Evolutionary conservation across 1,284 basidiomycete genomes (phyloP), one percentile per base, ranked within the genome.

Genomic region (Cryptococcus maquisensis): DNA sequence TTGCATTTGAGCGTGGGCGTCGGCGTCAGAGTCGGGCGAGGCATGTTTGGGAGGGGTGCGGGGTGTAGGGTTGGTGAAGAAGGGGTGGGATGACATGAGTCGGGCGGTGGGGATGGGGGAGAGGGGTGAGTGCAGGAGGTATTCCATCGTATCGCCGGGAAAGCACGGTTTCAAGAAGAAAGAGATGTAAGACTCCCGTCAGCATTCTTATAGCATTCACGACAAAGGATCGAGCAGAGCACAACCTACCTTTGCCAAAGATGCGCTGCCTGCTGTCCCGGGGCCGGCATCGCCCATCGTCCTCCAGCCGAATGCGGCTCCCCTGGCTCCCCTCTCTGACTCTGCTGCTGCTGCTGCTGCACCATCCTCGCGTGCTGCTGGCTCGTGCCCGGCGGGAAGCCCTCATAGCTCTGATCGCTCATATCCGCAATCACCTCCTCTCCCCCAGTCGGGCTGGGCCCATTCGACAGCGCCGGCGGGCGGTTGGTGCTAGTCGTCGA

Each of bases 91-190:
- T n/a, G 16, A n/a, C 16, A 46, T 15, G 35, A 49, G 37, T 46
- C 28, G 38, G n/a, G 32, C 26, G 40, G 35, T 24, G 23, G 52
- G 18, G 18, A 40, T 24, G 7, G 49, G 43, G 18, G 42, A 42
- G 26, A 39, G 28, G 26, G 21, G 62, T 3, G 62, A 63, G 38
- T 61, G 45, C 18, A 56, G 49, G 35, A 63, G 59, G 43, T 54
- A 63, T 53, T 63, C 62, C 62, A 63, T 63, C n/a, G 13, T 18
- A 18, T 16, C 18, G 49, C 36, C 10, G 16, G 39, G 39, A 39
- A 8, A 21, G 49, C 20, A 20, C 0, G 12, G 39, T 13, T 12
- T n/a, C n/a, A n/a, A n/a, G n/a, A n/a, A 15, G 21, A 21, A 41
- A 16, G 38, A 23, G 13, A 16, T 13, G 39, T n/a, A 52, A 12